phyloP scores from a whole-genome alignment of 108 stramenopile genomes.

The Craspedostauros australis region DNA sequence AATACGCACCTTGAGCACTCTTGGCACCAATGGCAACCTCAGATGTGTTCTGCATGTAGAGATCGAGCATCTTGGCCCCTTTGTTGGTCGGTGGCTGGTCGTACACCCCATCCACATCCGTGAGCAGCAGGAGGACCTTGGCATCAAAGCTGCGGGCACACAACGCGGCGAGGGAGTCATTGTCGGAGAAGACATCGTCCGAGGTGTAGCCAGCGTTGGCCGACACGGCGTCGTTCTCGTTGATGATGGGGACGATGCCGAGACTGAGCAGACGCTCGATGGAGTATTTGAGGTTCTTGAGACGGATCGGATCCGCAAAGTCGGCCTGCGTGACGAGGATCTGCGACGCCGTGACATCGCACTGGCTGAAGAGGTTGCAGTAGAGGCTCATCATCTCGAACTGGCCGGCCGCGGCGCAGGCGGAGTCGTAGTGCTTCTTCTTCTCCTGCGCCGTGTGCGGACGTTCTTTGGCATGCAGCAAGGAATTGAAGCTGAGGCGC shows the following conservation, averaged over 20 bases:
- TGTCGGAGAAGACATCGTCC: constrained; percentile 93
- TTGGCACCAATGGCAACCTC: constrained; percentile 83
- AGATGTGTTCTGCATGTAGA: constrained; percentile 43
- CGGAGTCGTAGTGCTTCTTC: constrained; percentile 83
- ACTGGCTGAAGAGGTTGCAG: constrained; percentile 77
- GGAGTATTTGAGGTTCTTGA: constrained; percentile 74
- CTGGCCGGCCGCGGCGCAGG: constrained; percentile 97
- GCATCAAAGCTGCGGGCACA: constrained; percentile 83
- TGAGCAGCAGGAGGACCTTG: constrained; percentile 83
- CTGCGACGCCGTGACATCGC: constrained; percentile 82
- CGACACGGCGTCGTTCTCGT: constrained; percentile 96
- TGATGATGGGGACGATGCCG: constrained; percentile 94
- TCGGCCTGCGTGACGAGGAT: constrained; percentile 88
- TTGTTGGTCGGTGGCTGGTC: constrained; percentile 78
- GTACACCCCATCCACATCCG: constrained; percentile 94
- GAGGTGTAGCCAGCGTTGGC: constrained; percentile 81
- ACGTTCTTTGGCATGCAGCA: constrained; percentile 34
- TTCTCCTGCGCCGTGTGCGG: constrained; percentile 58
- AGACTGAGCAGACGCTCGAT: constrained; percentile 78
- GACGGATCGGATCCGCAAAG: constrained; percentile 65
- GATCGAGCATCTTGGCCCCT: constrained; percentile 67
- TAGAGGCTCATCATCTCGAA: constrained; percentile 98
- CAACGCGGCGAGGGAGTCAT: constrained; percentile 91
- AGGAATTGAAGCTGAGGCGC: constrained; percentile 30
- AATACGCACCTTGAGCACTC: constrained; percentile 64